These are phyloP conservation scores for Fusarium mundagurra DNA, from an alignment of 2,329 filamentous ascomycete species.

Conservation along the genomic window DNA sequence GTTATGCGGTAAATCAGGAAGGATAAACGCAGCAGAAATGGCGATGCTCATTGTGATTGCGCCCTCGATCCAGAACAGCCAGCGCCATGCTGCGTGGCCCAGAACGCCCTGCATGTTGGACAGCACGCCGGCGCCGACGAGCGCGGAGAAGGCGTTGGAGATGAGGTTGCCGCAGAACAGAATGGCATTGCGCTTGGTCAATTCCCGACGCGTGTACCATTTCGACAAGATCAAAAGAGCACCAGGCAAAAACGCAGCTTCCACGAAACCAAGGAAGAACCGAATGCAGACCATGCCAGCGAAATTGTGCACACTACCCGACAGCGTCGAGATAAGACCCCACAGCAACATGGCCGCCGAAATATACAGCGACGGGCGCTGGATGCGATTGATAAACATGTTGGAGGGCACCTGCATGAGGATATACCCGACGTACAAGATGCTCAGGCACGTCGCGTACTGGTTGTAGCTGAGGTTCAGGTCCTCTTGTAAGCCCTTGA, in stretches of 20 bases:
- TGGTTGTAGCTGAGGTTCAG: slow-evolving; percentile 64
- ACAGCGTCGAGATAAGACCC: slow-evolving; percentile 68
- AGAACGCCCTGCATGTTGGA: slow-evolving; percentile 65
- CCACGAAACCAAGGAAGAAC: slow-evolving; percentile 70
- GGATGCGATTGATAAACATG: slow-evolving; percentile 65
- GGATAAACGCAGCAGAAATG: slow-evolving; percentile 57
- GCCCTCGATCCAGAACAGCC: slow-evolving; percentile 71
- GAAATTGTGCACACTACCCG: slow-evolving; percentile 62
- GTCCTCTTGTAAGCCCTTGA: slow-evolving; percentile 72
- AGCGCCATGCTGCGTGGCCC: slow-evolving; percentile 67
- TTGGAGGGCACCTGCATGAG: slow-evolving; percentile 71
- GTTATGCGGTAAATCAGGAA: slow-evolving; percentile 66
- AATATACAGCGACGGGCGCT: slow-evolving; percentile 63
- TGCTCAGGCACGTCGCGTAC: slow-evolving; percentile 71
- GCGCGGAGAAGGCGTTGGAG: slow-evolving; percentile 67
- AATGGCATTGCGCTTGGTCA: slow-evolving; percentile 64
- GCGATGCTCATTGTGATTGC: slow-evolving; percentile 61
- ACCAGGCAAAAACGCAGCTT: slow-evolving; percentile 73
- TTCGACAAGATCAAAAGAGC: slow-evolving; percentile 71
- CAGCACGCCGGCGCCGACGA: slow-evolving; percentile 68
- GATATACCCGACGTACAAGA: slow-evolving; percentile 74
- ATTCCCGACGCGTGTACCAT: slow-evolving; percentile 72
- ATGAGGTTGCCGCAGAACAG: slow-evolving; percentile 69
- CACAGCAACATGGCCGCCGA: slow-evolving; percentile 64
- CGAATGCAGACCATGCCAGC: slow-evolving; percentile 64